Percentiles rank a stretch among this genome's conserved stretches.
phyloP scores from a whole-genome alignment of 352 stramenopile genomes.

The Phytopythium kandeliae region DNA sequence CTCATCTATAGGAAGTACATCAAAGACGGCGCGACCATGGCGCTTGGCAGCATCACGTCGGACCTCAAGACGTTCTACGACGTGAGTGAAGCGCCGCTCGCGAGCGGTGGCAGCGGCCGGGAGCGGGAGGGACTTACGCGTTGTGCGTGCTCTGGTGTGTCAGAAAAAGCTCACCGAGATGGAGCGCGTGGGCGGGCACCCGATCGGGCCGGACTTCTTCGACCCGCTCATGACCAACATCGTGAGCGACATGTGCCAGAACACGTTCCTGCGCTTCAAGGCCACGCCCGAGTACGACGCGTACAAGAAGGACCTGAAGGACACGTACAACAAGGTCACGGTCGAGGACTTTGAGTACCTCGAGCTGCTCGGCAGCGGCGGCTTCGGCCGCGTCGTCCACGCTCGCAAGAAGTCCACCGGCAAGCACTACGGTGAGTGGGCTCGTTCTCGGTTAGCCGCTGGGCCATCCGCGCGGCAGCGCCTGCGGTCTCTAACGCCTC shows the following conservation, averaged over 20 bases:
- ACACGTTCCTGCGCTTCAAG: constrained; percentile 81
- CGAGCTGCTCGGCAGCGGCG: constrained; percentile 84
- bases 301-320: constrained; percentile 77
- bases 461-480: too few relatives aligned
- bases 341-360: constrained; percentile 83
- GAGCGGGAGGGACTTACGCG: too few relatives aligned
- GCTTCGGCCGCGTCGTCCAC: constrained; percentile 88
- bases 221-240: constrained; percentile 63
- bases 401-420: constrained; percentile 86
- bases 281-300: constrained; percentile 52
- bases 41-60: constrained; percentile 65
- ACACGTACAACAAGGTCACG: constrained; percentile 86
- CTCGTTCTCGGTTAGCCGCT: too few relatives aligned
- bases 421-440: constrained; percentile 85
- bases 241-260: constrained; percentile 72
- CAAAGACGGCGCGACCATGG: constrained; percentile 67
- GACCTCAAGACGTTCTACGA: constrained; percentile 67
- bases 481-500: too few relatives aligned
- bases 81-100: constrained; percentile 20
- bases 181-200: constrained; percentile 7
- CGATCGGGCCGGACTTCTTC: constrained; percentile 43
- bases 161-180: constrained; percentile 65
- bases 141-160: not conserved
- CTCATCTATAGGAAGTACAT: constrained; percentile 87
- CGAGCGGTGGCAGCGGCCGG: too few relatives aligned